These are phyloP conservation scores for Dactylellina drechsleri DNA, from an alignment of 2,329 filamentous ascomycete genomes.

Conservation along the genomic window DNA sequence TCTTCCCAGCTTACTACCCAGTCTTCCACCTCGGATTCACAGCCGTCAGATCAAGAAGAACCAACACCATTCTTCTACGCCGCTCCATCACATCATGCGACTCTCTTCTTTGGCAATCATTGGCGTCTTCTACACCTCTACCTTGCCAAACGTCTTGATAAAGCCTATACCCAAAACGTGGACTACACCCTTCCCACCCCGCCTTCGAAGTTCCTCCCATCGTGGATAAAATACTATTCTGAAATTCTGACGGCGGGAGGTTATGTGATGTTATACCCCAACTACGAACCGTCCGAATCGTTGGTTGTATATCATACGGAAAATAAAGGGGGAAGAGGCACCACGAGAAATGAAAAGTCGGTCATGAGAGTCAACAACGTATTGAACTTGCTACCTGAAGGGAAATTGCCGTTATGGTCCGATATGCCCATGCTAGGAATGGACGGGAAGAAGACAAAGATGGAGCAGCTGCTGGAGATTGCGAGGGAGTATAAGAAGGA, in stretches of 20 bases:
- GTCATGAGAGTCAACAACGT: slow-evolving; percentile 44
- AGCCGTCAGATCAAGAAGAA: slow-evolving; percentile 43
- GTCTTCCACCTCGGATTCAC: slow-evolving; percentile 62
- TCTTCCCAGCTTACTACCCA: slow-evolving; percentile 64
- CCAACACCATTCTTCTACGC: slow-evolving; percentile 81
- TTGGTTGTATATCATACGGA: slow-evolving; percentile 82
- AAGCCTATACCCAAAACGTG: slow-evolving; percentile 18
- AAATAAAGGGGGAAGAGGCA: slow-evolving; percentile 16
- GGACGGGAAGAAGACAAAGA: slow-evolving; percentile 25
- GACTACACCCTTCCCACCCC: slow-evolving; percentile 15
- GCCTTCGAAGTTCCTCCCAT: slow-evolving; percentile 1
- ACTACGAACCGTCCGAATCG: slow-evolving; percentile 66
- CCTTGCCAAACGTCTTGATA: slow-evolving; percentile 70
- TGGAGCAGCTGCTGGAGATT: slow-evolving; percentile 6
- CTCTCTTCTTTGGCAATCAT: slow-evolving; percentile 82
- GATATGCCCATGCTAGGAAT: slow-evolving; percentile 28
- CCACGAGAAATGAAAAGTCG: slow-evolving; percentile 6
- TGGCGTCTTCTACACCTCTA: slow-evolving; percentile 89
- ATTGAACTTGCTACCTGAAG: slow-evolving; percentile 17
- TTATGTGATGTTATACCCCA: slow-evolving; percentile 83
- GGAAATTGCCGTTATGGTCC: slow-evolving; percentile 32
- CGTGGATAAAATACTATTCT: slow-evolving; percentile 49
- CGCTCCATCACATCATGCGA: slow-evolving; percentile 81
- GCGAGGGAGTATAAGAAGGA: slow-evolving; percentile 28
- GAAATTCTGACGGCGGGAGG: slow-evolving; percentile 78